Percentiles rank a stretch among this genome's conserved stretches.
These are phyloP conservation scores for Amoeboaphelidium protococcarum DNA, from an alignment of 371 early-diverging fungal species.

Conservation along the genomic window DNA sequence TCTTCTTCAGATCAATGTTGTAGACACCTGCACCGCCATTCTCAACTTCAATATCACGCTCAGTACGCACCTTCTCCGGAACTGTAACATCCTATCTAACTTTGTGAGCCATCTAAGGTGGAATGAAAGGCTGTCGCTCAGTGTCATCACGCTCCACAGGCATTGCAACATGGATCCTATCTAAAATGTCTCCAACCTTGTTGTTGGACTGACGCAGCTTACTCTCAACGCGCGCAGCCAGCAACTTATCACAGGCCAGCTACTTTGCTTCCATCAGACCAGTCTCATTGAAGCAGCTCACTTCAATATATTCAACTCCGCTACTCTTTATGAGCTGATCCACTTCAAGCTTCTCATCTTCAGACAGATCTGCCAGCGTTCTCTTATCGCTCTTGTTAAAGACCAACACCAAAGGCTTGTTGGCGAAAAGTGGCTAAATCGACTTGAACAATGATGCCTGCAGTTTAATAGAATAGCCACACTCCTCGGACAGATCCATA, in stretches of 20 bases:
- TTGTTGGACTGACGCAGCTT: slow-evolving; percentile 48
- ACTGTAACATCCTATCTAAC: too few species aligned
- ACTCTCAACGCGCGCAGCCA: slow-evolving; percentile 75
- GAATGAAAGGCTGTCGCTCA: slow-evolving; percentile 59
- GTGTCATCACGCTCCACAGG: slow-evolving; percentile 61
- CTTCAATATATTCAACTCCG: slow-evolving; percentile 42
- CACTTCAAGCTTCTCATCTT: slow-evolving; percentile 27
- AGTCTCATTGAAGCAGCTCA: slow-evolving; percentile 72
- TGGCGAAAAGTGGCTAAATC: slow-evolving; percentile 94
- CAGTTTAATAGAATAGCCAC: slow-evolving; percentile 90
- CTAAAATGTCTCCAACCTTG: slow-evolving; percentile 71
- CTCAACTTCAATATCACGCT: slow-evolving; percentile 65
- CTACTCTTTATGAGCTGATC: slow-evolving; percentile 40
- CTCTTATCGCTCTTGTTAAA: slow-evolving; percentile 91
- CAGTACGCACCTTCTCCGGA: slow-evolving; percentile 39
- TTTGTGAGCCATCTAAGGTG: too few species aligned
- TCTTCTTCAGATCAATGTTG: slow-evolving; percentile 62
- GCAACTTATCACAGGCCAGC: slow-evolving; percentile 69
- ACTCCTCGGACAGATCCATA: slow-evolving; percentile 95
- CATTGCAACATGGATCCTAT: slow-evolving; percentile 74
- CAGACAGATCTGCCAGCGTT: slow-evolving; percentile 49
- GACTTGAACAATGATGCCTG: slow-evolving; percentile 82
- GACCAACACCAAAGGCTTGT: slow-evolving; percentile 90
- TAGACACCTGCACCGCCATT: slow-evolving; percentile 89
- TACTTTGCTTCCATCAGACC: slow-evolving; percentile 91